These are phyloP conservation scores for Puccinia hordei DNA, from an alignment of 1,284 basidiomycete genomes.

Conservation along the genomic window DNA sequence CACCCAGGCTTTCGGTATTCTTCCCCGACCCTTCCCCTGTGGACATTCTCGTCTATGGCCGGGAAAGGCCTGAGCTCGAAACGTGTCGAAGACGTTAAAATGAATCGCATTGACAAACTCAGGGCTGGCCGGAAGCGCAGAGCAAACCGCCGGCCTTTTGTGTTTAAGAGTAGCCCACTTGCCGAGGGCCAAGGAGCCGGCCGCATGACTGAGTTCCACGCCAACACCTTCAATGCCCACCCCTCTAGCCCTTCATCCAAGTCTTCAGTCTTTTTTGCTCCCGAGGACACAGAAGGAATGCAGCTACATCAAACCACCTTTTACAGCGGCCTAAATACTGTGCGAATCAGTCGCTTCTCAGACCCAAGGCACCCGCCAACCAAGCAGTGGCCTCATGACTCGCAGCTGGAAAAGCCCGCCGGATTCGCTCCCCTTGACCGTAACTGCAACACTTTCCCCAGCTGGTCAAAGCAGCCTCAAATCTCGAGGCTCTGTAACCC, in stretches of 20 bases:
- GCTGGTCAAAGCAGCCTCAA: slow-evolving; percentile 31
- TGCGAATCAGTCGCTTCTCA: slow-evolving; percentile 29
- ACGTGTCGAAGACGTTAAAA: slow-evolving; percentile 42
- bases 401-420: not conserved
- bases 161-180: slow-evolving; percentile 47
- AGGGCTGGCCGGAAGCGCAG: slow-evolving; percentile 17
- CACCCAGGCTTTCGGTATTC: not conserved
- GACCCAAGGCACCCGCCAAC: not conserved
- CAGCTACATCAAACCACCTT: not conserved
- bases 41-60: slow-evolving; percentile 25
- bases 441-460: not conserved
- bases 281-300: not conserved
- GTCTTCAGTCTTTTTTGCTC: not conserved
- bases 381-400: not conserved
- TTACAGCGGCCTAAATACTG: not conserved
- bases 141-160: slow-evolving; percentile 33
- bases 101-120: slow-evolving; percentile 46
- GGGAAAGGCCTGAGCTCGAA: slow-evolving; percentile 20
- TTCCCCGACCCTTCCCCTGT: not conserved
- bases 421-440: not conserved
- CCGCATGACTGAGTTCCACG: slow-evolving; percentile 26
- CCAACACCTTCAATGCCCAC: not conserved
- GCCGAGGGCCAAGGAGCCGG: slow-evolving; percentile 41
- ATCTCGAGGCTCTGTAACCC: slow-evolving; percentile 14
- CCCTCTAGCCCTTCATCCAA: slow-evolving; percentile 1